Evolutionary conservation across 2,329 filamentous ascomycete genomes (phyloP), one percentile per base, ranked within the genome.

Genomic region (Fusarium stilboides): DNA sequence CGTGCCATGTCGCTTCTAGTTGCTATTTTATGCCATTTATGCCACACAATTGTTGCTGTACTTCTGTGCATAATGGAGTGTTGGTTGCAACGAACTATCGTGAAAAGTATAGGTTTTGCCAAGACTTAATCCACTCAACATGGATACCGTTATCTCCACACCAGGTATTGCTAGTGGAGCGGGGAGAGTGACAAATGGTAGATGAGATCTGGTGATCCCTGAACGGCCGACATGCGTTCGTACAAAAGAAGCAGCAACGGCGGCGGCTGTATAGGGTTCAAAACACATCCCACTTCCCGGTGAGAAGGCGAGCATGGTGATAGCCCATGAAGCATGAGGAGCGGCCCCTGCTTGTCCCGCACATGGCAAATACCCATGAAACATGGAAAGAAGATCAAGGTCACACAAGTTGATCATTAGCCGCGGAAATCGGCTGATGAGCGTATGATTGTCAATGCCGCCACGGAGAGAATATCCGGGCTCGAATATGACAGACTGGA

Each of bases 131-230:
- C 57, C 36, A 50, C 59, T 51, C 40, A 43, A 50, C 52, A 56
- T 37, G 61, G 62, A 53, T 37, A 28, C 51, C 53, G 43, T 59
- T 12, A 49, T 52, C 52, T 40, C 67, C 68, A 68, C 63, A 60
- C 26, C 33, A 51, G 42, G 45, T 44, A 43, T 51, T 37, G 40
- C 24, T 52, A 20, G 45, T 58, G 46, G 59, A 61, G 59, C 26
- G 51, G 53, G 42, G 53, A 53, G 40, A 46, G 34, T 19, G 44
- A 54, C 58, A 54, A 68, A 64, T 70, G 44, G 51, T 50, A 52
- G 66, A 60, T 68, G 50, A 47, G 58, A 68, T 68, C 63, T 61
- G 49, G 51, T 20, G 33, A 59, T 50, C 67, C 52, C 51, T 65
- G 47, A 65, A 52, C 45, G 62, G 36, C 15, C 49, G 55, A 53